phyloP scores from a whole-genome alignment of 1,139 yeast genomes.

The Pichia cactophila region DNA sequence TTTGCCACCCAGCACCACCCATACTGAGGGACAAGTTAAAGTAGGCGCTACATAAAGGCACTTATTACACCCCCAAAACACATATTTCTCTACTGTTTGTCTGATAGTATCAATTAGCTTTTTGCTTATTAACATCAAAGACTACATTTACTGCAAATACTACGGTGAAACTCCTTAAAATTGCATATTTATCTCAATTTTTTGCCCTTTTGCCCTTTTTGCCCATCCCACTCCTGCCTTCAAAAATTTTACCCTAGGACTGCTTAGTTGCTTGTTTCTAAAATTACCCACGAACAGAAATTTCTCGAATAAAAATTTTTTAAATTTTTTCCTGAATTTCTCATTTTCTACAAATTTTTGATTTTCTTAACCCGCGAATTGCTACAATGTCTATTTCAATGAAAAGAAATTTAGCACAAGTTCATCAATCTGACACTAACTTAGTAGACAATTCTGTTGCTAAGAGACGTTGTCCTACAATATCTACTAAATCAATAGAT shows the following conservation, averaged over 20 bases:
- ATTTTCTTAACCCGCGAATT: not conserved
- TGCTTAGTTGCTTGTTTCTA: conserved; percentile 24
- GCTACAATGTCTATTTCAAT: conserved; percentile 5
- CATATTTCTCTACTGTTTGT: not conserved
- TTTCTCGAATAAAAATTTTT: not conserved
- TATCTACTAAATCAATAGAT: not conserved
- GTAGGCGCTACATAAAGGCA: not conserved
- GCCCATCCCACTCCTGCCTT: not conserved
- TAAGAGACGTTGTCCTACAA: conserved; percentile 1
- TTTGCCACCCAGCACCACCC: conserved; percentile 19
- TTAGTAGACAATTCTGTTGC: not conserved
- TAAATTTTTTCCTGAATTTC: not conserved
- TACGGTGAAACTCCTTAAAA: too few species aligned
- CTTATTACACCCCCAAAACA: not conserved
- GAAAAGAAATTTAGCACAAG: conserved; percentile 4
- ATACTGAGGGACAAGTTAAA: not conserved
- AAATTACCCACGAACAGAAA: not conserved
- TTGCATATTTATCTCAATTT: not conserved
- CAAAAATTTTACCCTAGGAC: conserved; percentile 16
- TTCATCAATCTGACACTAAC: not conserved
- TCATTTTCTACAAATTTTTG: not conserved
- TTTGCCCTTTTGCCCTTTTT: not conserved
- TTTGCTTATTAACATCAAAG: not conserved
- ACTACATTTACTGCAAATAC: not conserved
- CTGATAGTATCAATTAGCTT: not conserved